Evolutionary conservation across 2,329 filamentous ascomycete genomes (phyloP), one percentile per base, ranked within the genome.

Genomic region (Fusarium sp.): DNA sequence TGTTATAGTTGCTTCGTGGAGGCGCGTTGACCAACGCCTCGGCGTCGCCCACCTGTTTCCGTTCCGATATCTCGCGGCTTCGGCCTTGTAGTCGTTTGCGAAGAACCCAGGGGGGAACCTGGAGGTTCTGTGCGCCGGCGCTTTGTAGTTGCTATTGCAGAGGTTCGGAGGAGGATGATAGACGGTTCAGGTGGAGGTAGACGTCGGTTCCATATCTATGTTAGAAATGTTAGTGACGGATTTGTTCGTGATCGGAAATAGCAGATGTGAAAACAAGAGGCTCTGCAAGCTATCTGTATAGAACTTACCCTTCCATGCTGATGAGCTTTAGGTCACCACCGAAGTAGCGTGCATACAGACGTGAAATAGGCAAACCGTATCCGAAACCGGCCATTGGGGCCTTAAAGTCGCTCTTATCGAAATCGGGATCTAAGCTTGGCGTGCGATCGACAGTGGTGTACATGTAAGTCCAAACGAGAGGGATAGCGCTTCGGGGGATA

Each of bases 381-480:
- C 96, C 96, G 77, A 98, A 99, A 4, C 96, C 96, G 66, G 96
- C 96, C 96, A 99, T 98, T 3, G 96, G 96, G 15, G 96, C 96
- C 81, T 99, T 98, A 85, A 99, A 99, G 80, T 99, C 96, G 82
- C 91, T 97, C 84, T 98, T 97, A 81, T 99, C 95, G 80, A 98
- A 99, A 79, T 98, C 95, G 1, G 96, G 96, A 77, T 99, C 96
- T 67, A 99, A 84, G 77, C 91, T 97, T 16, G 96, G 96, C 23
- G 96, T 98, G 74, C 94, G 90, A 80, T 98, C 96, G 69, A 99
- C 96, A 4, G 96, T 99, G 35, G 96, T 99, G 80, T 99, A 99
- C 96, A 98, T 99, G 80, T 99, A 99, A 15, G 96, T 99, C 96
- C 96, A 99, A n/a, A 98, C 96, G 16, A 99, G 86, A 8, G 96